These are phyloP conservation scores for Metschnikowia orientalis DNA, from an alignment of 805 yeast genomes.

Conservation along the genomic window DNA sequence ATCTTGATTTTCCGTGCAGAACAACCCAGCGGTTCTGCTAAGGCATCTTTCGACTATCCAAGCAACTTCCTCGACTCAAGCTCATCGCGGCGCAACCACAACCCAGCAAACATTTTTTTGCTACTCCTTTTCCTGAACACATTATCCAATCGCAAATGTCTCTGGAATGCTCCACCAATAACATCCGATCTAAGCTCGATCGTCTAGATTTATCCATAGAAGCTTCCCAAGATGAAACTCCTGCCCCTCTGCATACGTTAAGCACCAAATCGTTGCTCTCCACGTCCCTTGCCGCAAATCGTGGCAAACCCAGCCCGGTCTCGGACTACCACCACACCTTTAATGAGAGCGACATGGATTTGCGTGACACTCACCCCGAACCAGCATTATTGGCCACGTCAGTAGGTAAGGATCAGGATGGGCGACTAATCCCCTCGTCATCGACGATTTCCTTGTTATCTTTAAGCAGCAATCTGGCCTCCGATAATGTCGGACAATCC, in stretches of 20 bases:
- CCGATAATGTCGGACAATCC: not conserved
- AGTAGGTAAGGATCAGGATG: constrained; percentile 39
- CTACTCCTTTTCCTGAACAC: too few species aligned
- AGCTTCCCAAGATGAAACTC: constrained; percentile 1
- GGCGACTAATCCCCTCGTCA: constrained; percentile 39
- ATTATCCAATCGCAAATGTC: constrained; percentile 8
- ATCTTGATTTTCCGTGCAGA: too few species aligned
- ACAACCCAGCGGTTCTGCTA: too few species aligned
- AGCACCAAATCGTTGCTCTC: constrained; percentile 23
- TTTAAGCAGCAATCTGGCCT: constrained; percentile 22
- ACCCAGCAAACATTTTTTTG: too few species aligned
- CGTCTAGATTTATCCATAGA: constrained; percentile 13
- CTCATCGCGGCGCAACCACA: too few species aligned
- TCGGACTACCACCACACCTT: constrained; percentile 6
- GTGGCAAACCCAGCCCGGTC: constrained; percentile 4
- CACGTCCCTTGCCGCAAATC: constrained; percentile 25
- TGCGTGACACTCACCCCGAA: constrained; percentile 39
- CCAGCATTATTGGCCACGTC: constrained; percentile 41
- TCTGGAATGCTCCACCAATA: constrained; percentile 14
- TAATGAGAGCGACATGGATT: constrained; percentile 14
- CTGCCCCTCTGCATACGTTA: constrained; percentile 9
- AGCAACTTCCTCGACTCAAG: not conserved
- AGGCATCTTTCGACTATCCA: too few species aligned
- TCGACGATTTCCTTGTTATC: constrained; percentile 39
- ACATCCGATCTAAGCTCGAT: constrained; percentile 18